Evolutionary conservation across 306 rosid species (phyloP), one percentile per base, ranked within the genome.

Genomic region (Cucurbita ficifolia): DNA sequence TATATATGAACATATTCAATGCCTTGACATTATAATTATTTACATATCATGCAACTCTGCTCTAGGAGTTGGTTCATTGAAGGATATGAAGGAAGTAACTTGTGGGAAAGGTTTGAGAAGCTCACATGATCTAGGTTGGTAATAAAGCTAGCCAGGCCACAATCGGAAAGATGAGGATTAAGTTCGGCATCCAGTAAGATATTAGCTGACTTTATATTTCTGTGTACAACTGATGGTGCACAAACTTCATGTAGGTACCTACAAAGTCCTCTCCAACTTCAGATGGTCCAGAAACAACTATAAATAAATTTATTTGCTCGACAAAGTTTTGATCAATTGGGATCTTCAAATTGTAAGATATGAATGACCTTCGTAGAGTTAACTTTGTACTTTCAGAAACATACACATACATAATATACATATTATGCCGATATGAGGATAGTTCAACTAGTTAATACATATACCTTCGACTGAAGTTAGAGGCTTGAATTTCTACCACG

Each of bases 191-290:
- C 99, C 76, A 95, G 86, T 57, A 91, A 82, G 81, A 95, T 91
- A 82, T 95, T 95, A 78, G 91, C 83, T 46, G 99, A 86, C 83
- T 91, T 91, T 13, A 95, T 88, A 77, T 91, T 85, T 81, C 87
- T 91, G 78, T 95, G 99, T 73, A 95, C 85, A 78, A 95, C 77
- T 43, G 99, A 88, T 54, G 99, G 99, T n/a, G 96, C 87, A 85
- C 97, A 91, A 78, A 86, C 96, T 87, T 95, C 99, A 72, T 95
- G 99, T 6, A 95, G 82, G 82, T 95, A 95, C 96, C 99, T 94
- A 79, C 71, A 63, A 76, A 24, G n/a, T 68, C 45, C 35, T 64
- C 71, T 19, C 6, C 35, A 42, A 42, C 39, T 19, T 67, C 55
- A 68, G 55, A 21, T 24, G 56, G 8, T 68, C 18, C 21, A 68